Percentiles rank a stretch among this genome's conserved stretches.
Conservation (phyloP, 768 basidiomycete genomes). For the Mycena polygramma region DNA sequence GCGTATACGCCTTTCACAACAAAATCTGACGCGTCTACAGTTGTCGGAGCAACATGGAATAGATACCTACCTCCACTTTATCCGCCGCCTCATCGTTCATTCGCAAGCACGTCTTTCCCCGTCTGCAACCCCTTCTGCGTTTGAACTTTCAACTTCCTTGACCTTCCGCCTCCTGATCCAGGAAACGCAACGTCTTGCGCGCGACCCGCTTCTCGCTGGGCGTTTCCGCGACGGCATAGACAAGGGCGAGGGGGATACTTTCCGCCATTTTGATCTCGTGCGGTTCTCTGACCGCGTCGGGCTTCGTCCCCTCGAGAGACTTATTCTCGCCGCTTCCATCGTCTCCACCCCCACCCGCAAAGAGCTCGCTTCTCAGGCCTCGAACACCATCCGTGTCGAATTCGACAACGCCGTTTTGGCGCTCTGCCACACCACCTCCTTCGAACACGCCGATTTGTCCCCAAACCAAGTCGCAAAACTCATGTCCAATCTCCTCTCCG, state of each 20-base stretch:
- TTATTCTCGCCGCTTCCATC: conserved; percentile 83
- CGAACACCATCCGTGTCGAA: conserved; percentile 76
- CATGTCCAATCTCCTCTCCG: conserved; percentile 83
- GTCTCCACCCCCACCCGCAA: conserved; percentile 69
- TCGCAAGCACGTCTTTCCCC: conserved; percentile 80
- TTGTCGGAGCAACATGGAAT: conserved; percentile 97
- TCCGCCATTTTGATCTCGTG: conserved; percentile 85
- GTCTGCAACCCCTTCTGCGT: conserved; percentile 69
- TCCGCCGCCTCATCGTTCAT: conserved; percentile 93
- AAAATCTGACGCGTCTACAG: conserved; percentile 56
- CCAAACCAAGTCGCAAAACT: conserved; percentile 83
- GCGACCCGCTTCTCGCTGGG: conserved; percentile 91
- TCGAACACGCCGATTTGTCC: conserved; percentile 85
- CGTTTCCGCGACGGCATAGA: conserved; percentile 92
- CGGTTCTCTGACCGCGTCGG: conserved; percentile 88
- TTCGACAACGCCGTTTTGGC: conserved; percentile 85
- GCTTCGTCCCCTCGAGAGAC: conserved; percentile 81
- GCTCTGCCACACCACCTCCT: conserved; percentile 83
- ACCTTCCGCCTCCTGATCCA: conserved; percentile 89
- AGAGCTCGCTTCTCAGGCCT: conserved; percentile 74
- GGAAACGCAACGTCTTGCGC: conserved; percentile 89
- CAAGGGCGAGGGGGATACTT: conserved; percentile 87
- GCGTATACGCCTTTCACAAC: conserved; percentile 30
- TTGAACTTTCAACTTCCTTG: conserved; percentile 82
- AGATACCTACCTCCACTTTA: conserved; percentile 97